Evolutionary conservation across 371 early-diverging fungal species (phyloP).

Genomic region (Mortierella sp.): DNA sequence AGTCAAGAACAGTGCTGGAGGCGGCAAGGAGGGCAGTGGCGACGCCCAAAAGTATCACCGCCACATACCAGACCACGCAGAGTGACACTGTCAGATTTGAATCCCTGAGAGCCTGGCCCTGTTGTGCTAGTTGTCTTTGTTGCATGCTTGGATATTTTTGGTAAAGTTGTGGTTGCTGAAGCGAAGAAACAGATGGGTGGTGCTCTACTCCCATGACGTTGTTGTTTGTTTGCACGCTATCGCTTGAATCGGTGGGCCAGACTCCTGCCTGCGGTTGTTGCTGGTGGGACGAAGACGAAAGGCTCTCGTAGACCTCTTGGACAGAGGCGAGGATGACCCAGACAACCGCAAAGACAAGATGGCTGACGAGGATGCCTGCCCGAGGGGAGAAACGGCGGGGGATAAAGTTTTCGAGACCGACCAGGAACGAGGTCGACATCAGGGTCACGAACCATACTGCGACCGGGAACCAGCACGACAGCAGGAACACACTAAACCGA

Average conservation of each 20-base stretch:
- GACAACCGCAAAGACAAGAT: slow-evolving; percentile 27
- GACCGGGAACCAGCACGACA: slow-evolving; percentile 27
- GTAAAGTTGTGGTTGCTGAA: slow-evolving; percentile 1
- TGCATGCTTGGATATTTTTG: neutral
- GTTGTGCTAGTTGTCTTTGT: neutral
- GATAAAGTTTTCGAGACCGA: neutral
- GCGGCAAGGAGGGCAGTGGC: slow-evolving; percentile 37
- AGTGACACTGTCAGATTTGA: slow-evolving; percentile 1
- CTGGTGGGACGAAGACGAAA: neutral
- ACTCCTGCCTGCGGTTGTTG: neutral
- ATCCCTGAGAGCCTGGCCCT: slow-evolving; percentile 6
- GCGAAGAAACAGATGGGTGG: neutral
- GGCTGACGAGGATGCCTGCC: slow-evolving; percentile 31
- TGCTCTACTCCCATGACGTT: neutral
- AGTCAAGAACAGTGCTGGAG: slow-evolving; percentile 15
- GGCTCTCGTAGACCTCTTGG: slow-evolving; percentile 30
- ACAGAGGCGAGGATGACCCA: slow-evolving; percentile 36
- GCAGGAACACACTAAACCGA: neutral
- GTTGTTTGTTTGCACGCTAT: neutral
- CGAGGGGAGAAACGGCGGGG: slow-evolving; percentile 14
- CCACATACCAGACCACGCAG: slow-evolving; percentile 28
- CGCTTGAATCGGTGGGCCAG: neutral
- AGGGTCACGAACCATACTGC: slow-evolving; percentile 26
- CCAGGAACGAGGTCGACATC: slow-evolving; percentile 12
- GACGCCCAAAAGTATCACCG: slow-evolving; percentile 26